phyloP scores from a whole-genome alignment of 2,329 filamentous ascomycete species.

The Raffaelea ambrosiae region DNA sequence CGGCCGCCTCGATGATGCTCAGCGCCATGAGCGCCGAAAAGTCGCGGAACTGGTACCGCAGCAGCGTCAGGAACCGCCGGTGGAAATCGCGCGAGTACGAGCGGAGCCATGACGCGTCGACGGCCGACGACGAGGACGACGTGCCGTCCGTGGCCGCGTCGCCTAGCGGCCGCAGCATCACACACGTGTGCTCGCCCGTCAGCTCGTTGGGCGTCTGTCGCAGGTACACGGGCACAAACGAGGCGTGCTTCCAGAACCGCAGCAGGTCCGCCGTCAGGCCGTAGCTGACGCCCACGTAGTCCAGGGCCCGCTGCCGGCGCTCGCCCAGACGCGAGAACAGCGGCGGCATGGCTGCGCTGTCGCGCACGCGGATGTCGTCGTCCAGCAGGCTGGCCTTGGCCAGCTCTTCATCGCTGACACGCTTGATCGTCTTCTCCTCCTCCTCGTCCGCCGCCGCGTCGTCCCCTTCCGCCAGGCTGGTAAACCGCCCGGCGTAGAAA shows the following conservation, averaged over 20 bases:
- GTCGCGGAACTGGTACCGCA: slow-evolving; percentile 85
- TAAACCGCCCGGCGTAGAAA: slow-evolving; percentile 92
- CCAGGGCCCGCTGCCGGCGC: slow-evolving; percentile 67
- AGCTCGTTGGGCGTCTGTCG: slow-evolving; percentile 91
- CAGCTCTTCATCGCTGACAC: slow-evolving; percentile 76
- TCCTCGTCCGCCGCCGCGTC: slow-evolving; percentile 13
- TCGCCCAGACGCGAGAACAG: slow-evolving; percentile 85
- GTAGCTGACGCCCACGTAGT: slow-evolving; percentile 94
- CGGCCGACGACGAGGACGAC: slow-evolving; percentile 48
- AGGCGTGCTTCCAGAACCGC: slow-evolving; percentile 91
- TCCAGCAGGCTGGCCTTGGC: slow-evolving; percentile 67
- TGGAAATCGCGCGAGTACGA: slow-evolving; percentile 78
- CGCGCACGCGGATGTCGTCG: slow-evolving; percentile 82
- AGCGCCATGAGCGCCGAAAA: slow-evolving; percentile 74
- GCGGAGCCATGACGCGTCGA: slow-evolving; percentile 86
- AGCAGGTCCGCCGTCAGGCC: slow-evolving; percentile 80
- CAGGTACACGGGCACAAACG: slow-evolving; percentile 84
- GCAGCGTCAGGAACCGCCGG: slow-evolving; percentile 77
- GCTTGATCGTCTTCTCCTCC: slow-evolving; percentile 57
- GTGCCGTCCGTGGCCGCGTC: neutral
- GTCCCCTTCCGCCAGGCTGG: slow-evolving; percentile 68
- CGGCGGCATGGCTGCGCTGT: slow-evolving; percentile 86
- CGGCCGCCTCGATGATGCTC: slow-evolving; percentile 77
- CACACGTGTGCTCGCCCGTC: slow-evolving; percentile 94
- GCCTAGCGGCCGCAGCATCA: slow-evolving; percentile 79